phyloP scores from a whole-genome alignment of 768 basidiomycete genomes.

The Naganishia randhawae region DNA sequence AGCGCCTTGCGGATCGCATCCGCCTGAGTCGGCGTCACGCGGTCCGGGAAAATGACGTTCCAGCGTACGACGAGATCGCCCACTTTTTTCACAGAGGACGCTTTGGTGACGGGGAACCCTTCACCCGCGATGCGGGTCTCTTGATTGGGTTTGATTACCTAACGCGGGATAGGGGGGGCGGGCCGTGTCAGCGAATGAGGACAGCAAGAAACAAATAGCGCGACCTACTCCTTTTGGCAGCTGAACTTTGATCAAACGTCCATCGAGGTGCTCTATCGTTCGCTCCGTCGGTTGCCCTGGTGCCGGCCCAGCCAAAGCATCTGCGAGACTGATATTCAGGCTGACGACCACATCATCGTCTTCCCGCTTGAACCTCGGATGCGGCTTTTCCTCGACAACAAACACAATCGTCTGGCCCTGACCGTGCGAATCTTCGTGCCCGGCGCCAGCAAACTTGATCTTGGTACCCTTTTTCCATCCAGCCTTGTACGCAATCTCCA shows the following conservation, averaged over 20 bases:
- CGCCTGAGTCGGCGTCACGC: constrained; percentile 71
- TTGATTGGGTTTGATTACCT: constrained; percentile 56
- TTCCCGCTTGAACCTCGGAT: constrained; percentile 68
- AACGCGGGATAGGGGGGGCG: neutral
- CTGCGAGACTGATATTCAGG: constrained; percentile 67
- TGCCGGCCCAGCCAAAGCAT: constrained; percentile 65
- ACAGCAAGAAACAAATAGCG: neutral
- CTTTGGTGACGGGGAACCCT: constrained; percentile 69
- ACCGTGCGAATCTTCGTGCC: constrained; percentile 53
- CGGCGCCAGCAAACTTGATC: constrained; percentile 79
- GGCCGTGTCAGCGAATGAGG: neutral
- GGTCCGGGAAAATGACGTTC: constrained; percentile 77
- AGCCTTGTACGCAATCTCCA: constrained; percentile 74
- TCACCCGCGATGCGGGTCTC: constrained; percentile 68
- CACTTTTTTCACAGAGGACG: constrained; percentile 64
- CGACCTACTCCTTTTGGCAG: constrained; percentile 56
- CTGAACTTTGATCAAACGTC: constrained; percentile 66
- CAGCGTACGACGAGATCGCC: constrained; percentile 77
- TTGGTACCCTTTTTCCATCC: constrained; percentile 98
- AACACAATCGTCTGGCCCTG: constrained; percentile 65
- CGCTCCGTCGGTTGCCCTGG: constrained; percentile 52
- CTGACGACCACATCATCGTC: constrained; percentile 64
- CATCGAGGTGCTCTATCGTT: constrained; percentile 71
- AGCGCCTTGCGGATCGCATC: constrained; percentile 69
- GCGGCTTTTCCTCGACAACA: constrained; percentile 91